phyloP scores from a whole-genome alignment of 2,329 filamentous ascomycete species.

The Fusarium kyushuense region DNA sequence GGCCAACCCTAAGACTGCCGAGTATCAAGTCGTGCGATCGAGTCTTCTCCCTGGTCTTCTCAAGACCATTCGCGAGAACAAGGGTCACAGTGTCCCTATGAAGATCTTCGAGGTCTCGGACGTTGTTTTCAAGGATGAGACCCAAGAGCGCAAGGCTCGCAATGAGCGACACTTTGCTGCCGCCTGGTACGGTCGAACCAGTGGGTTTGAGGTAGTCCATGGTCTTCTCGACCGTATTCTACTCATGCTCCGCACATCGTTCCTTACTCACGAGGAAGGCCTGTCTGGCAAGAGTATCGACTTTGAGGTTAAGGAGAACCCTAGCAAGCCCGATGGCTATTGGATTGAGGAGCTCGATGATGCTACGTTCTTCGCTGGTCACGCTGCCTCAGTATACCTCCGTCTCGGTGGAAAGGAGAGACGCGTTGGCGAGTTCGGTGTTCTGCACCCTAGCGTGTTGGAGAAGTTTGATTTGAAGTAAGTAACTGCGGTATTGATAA shows the following conservation, averaged over 20 bases:
- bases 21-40: slow-evolving; percentile 94
- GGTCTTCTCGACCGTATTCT: slow-evolving; percentile 92
- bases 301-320: slow-evolving; percentile 65
- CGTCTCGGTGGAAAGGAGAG: slow-evolving; percentile 78
- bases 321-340: slow-evolving; percentile 77
- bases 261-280: slow-evolving; percentile 81
- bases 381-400: slow-evolving; percentile 86
- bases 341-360: slow-evolving; percentile 96
- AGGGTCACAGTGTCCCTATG: slow-evolving; percentile 87
- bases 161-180: slow-evolving; percentile 98
- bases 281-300: slow-evolving; percentile 64
- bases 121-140: slow-evolving; percentile 89
- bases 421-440: slow-evolving; percentile 90
- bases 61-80: slow-evolving; percentile 95
- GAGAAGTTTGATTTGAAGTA: slow-evolving; percentile 92
- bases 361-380: slow-evolving; percentile 90
- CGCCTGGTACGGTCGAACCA: slow-evolving; percentile 92
- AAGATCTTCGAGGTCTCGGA: slow-evolving; percentile 94
- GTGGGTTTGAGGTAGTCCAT: slow-evolving; percentile 95
- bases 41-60: slow-evolving; percentile 86
- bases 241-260: slow-evolving; percentile 88
- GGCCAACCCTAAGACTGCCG: slow-evolving; percentile 90
- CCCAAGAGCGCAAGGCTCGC: slow-evolving; percentile 83
- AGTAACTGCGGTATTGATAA: slow-evolving; percentile 43
- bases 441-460: slow-evolving; percentile 91